Evolutionary conservation across 2,329 filamentous ascomycete genomes (phyloP).

Genomic region (Elsinoe batatas): DNA sequence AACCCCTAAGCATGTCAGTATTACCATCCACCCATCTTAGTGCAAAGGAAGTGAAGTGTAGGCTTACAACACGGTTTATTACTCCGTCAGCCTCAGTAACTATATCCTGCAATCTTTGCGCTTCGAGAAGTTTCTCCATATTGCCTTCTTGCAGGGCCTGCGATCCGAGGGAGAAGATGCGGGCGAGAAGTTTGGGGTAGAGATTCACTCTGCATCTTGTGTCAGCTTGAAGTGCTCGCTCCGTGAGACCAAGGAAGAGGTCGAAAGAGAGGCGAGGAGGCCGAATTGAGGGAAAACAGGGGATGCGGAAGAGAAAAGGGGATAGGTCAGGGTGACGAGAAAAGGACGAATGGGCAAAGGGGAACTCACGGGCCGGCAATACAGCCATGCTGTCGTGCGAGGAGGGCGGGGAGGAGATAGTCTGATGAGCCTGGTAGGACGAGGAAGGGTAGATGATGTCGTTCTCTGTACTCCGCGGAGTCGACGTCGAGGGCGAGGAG

Average conservation of each 20-base stretch:
- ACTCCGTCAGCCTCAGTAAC: neutral
- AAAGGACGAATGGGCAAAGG: no score
- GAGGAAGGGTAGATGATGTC: neutral
- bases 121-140: neutral
- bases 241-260: no score
- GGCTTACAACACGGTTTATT: neutral
- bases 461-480: neutral
- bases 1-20: neutral
- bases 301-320: no score
- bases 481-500: neutral
- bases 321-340: neutral
- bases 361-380: neutral
- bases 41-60: no score
- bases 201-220: neutral
- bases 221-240: no score
- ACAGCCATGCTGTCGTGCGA: neutral
- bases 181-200: neutral
- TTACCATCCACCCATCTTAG: no score
- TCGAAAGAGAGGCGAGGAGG: no score
- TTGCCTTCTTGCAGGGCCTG: neutral
- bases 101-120: neutral
- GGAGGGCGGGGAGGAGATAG: neutral
- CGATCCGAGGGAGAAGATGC: neutral
- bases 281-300: no score
- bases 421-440: neutral